These are phyloP conservation scores for Penicillium sp. DNA, from an alignment of 2,329 filamentous ascomycete species.

Conservation along the genomic window DNA sequence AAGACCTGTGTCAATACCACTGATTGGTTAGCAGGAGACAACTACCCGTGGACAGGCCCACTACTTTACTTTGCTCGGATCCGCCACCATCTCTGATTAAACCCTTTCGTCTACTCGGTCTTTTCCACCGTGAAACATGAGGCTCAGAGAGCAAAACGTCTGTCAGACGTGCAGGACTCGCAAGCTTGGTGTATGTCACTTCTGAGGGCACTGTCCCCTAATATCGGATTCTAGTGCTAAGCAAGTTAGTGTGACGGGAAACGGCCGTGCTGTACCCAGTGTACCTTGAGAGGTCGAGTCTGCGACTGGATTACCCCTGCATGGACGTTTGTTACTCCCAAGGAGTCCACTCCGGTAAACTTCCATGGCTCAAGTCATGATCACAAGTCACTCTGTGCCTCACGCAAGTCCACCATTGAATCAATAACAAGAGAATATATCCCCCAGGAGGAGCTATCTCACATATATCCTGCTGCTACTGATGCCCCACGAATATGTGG, in stretches of 20 bases:
- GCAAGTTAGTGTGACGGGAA: background rate
- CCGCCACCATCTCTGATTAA: background rate
- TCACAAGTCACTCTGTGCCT: background rate
- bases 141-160: slow-evolving; percentile 16
- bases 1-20: background rate
- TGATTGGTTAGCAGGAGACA: background rate
- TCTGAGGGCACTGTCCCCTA: background rate
- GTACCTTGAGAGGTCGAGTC: background rate
- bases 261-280: background rate
- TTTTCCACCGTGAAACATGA: slow-evolving; percentile 10
- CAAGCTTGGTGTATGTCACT: slow-evolving; percentile 22
- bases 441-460: background rate
- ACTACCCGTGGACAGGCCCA: background rate
- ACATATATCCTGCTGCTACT: background rate
- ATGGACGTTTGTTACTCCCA: background rate
- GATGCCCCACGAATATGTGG: slow-evolving; percentile 37
- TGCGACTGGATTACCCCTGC: background rate
- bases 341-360: background rate
- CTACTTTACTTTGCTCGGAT: background rate
- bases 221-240: background rate
- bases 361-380: background rate
- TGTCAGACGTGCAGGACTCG: slow-evolving; percentile 22
- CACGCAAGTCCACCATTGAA: background rate
- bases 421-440: background rate
- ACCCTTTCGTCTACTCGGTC: background rate